Percentiles rank a stretch among this genome's conserved stretches.
Conservation (phyloP, 106 monocot species). For the Acanthochlamys bracteata region DNA sequence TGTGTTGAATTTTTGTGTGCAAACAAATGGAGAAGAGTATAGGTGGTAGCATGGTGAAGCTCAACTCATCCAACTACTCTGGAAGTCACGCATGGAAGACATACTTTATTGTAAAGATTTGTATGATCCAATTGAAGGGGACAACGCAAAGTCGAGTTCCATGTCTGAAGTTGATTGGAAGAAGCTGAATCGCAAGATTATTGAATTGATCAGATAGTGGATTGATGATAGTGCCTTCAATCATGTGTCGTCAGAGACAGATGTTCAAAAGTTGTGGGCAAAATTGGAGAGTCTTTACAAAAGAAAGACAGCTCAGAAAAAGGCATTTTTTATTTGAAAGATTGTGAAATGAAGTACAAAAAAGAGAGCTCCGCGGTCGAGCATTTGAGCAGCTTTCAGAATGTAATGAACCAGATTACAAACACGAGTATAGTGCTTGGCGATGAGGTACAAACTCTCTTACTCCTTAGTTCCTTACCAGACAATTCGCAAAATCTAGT, state of each 20-base stretch:
- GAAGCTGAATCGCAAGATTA: not conserved
- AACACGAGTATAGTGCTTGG: not conserved
- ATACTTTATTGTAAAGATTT: not conserved
- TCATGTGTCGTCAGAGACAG: not conserved
- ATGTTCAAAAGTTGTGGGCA: not conserved
- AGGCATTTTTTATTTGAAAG: not conserved
- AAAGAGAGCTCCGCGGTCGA: not conserved
- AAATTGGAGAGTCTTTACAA: slow-evolving; percentile 2
- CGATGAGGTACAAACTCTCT: not conserved
- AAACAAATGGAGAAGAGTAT: not conserved
- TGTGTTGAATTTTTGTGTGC: not conserved
- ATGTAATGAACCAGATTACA: not conserved
- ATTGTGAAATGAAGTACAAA: slow-evolving; percentile 4
- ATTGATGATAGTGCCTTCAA: slow-evolving; percentile 1
- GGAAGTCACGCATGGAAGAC: not conserved
- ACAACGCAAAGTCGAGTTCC: not conserved
- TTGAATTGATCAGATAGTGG: not conserved
- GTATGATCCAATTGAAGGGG: not conserved
- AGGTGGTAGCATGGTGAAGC: not conserved
- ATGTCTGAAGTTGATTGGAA: not conserved
- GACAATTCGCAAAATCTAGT: not conserved
- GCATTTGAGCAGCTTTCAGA: not conserved
- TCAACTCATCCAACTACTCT: not conserved
- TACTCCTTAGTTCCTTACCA: slow-evolving; percentile 1
- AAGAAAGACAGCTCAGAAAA: not conserved